phyloP scores from a whole-genome alignment of 805 yeast genomes.

The Zygotorulaspora danielsina region DNA sequence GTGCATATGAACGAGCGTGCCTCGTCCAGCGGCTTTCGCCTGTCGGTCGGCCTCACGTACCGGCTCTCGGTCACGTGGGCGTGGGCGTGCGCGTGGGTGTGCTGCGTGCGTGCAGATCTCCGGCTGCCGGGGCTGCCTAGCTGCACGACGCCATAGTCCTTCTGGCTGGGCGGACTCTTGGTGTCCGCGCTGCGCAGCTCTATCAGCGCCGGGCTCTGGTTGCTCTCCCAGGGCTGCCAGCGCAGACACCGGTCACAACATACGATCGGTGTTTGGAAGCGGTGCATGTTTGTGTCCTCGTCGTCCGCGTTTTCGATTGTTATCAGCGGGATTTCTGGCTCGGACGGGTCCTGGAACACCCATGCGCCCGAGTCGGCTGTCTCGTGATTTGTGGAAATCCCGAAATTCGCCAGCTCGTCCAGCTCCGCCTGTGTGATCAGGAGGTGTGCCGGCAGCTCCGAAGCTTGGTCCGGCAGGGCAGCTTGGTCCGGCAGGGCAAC shows the following conservation, averaged over 20 bases:
- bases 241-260: conserved; percentile 34
- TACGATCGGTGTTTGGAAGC: conserved; percentile 21
- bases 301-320: conserved; percentile 8
- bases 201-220: conserved; percentile 6
- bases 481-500: conserved; percentile 1
- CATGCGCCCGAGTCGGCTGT: conserved; percentile 28
- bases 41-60: conserved; percentile 27
- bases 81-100: conserved; percentile 10
- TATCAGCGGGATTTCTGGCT: conserved; percentile 4
- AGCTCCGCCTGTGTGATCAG: conserved; percentile 29
- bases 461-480: conserved; percentile 3
- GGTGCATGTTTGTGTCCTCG: conserved; percentile 13
- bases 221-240: conserved; percentile 36
- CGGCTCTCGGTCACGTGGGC: conserved; percentile 9
- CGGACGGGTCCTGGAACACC: conserved; percentile 32
- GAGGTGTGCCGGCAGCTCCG: conserved; percentile 31
- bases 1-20: conserved; percentile 26
- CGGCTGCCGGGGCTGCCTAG: conserved; percentile 21
- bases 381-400: conserved; percentile 16
- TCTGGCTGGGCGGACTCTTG: conserved; percentile 1
- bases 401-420: conserved; percentile 18
- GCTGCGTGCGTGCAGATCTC: conserved; percentile 22
- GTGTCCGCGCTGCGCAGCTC: conserved; percentile 1
- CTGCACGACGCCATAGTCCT: conserved; percentile 22
- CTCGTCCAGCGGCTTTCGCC: conserved; percentile 21